phyloP scores from a whole-genome alignment of 352 stramenopile genomes.

The Pythium aristosporum region DNA sequence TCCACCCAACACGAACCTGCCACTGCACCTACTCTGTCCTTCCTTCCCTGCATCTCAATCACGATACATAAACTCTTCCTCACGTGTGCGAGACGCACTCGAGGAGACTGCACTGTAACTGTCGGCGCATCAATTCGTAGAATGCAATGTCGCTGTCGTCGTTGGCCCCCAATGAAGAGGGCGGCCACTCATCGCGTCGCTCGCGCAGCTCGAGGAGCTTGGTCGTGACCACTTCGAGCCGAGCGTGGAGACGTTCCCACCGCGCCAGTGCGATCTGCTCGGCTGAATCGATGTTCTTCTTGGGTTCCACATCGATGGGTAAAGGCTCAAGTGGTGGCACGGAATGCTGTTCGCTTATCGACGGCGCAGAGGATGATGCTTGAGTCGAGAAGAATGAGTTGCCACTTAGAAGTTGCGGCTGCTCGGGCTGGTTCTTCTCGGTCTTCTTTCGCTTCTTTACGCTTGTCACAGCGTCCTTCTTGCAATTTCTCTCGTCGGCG shows the following conservation, averaged over 20 bases:
- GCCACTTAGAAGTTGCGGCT: background rate
- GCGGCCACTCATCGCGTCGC: background rate
- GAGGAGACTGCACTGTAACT: conserved; percentile 13
- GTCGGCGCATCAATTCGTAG: conserved; percentile 16
- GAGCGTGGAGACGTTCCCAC: conserved; percentile 15
- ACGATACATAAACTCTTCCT: conserved; percentile 1
- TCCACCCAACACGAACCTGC: no score
- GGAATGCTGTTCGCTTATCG: background rate
- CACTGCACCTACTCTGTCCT: background rate
- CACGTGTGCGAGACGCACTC: conserved; percentile 16
- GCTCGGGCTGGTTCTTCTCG: background rate
- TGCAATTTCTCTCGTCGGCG: no score
- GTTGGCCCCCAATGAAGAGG: background rate
- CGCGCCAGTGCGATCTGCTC: background rate
- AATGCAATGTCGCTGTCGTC: conserved; percentile 18
- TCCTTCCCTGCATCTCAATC: background rate
- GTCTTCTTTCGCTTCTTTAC: background rate
- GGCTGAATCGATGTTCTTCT: background rate
- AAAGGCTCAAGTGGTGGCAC: background rate
- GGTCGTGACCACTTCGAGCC: conserved; percentile 13
- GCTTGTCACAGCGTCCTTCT: background rate
- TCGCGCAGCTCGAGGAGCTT: conserved; percentile 4
- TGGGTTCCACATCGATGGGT: background rate
- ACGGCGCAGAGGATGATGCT: background rate
- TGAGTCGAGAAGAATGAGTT: conserved; percentile 4